Percentiles rank a stretch among this genome's conserved stretches.
Evolutionary conservation across 2,329 filamentous ascomycete genomes (phyloP).

Genomic region (Samsoniella hepiali): DNA sequence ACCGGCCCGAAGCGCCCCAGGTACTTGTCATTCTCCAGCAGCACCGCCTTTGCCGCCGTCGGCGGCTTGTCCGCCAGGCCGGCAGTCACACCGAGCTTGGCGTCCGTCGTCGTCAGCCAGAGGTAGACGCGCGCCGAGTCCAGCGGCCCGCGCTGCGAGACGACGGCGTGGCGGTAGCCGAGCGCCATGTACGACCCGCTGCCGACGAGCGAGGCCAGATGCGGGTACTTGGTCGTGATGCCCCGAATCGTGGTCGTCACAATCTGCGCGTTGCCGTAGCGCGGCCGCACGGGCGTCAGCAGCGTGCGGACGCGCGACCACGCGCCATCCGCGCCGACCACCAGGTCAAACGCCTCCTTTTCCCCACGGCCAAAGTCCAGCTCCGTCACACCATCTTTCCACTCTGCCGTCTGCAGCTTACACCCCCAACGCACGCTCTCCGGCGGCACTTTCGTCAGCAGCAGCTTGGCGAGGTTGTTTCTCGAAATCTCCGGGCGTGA

Average conservation of each 20-base stretch:
- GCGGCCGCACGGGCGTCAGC: conserved; percentile 35
- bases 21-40: neutral
- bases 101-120: conserved; percentile 26
- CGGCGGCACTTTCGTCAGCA: conserved; percentile 30
- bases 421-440: conserved; percentile 31
- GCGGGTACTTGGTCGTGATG: conserved; percentile 34
- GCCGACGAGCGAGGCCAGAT: conserved; percentile 32
- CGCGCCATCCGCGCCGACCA: conserved; percentile 40
- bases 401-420: conserved; percentile 31
- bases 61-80: neutral
- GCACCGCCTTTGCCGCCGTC: neutral
- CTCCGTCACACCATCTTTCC: neutral
- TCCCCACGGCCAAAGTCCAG: conserved; percentile 27
- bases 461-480: conserved; percentile 33
- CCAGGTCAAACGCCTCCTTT: conserved; percentile 33
- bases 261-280: conserved; percentile 38
- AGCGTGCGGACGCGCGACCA: conserved; percentile 38
- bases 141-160: conserved; percentile 30
- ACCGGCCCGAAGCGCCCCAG: neutral
- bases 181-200: conserved; percentile 6
- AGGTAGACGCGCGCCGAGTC: conserved; percentile 32
- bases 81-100: conserved; percentile 21
- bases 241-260: conserved; percentile 35
- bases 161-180: conserved; percentile 31
- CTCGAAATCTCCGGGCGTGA: conserved; percentile 39